These are phyloP conservation scores for Rosellinia necatrix DNA, from an alignment of 2,329 filamentous ascomycete species.

Conservation along the genomic window DNA sequence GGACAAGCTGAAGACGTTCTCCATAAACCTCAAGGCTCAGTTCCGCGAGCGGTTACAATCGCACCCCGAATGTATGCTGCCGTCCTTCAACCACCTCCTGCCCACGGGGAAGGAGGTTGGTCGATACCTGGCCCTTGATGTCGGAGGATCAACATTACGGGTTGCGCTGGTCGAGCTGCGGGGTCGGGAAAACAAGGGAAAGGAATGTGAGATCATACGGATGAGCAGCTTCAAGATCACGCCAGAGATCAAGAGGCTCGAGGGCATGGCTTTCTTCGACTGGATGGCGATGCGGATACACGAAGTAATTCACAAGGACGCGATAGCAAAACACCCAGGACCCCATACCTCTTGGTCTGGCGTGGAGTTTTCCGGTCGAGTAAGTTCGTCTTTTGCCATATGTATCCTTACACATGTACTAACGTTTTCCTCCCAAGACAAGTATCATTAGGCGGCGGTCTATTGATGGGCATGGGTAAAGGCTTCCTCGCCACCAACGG, in stretches of 20 bases:
- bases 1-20: slow-evolving; percentile 52
- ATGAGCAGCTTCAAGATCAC: slow-evolving; percentile 62
- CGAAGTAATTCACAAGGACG: slow-evolving; percentile 56
- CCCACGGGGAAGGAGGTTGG: slow-evolving; percentile 64
- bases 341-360: slow-evolving; percentile 62
- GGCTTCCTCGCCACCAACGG: slow-evolving; percentile 64
- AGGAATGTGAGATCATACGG: slow-evolving; percentile 57
- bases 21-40: slow-evolving; percentile 57
- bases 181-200: slow-evolving; percentile 48
- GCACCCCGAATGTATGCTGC: slow-evolving; percentile 65
- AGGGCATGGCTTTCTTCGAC: slow-evolving; percentile 66
- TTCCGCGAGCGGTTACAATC: slow-evolving; percentile 57
- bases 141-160: slow-evolving; percentile 71
- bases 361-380: slow-evolving; percentile 75
- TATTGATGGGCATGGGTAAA: slow-evolving; percentile 68
- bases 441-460: slow-evolving; percentile 64
- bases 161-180: slow-evolving; percentile 66
- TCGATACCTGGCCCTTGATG: slow-evolving; percentile 66
- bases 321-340: slow-evolving; percentile 44
- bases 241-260: slow-evolving; percentile 58
- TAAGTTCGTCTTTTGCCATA: slow-evolving; percentile 45
- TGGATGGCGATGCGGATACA: slow-evolving; percentile 68
- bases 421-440: slow-evolving; percentile 52
- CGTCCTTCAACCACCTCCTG: slow-evolving; percentile 68
- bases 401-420: slow-evolving; percentile 25